Evolutionary conservation across 306 rosid genomes (phyloP).

Genomic region (Medicago arabica): DNA sequence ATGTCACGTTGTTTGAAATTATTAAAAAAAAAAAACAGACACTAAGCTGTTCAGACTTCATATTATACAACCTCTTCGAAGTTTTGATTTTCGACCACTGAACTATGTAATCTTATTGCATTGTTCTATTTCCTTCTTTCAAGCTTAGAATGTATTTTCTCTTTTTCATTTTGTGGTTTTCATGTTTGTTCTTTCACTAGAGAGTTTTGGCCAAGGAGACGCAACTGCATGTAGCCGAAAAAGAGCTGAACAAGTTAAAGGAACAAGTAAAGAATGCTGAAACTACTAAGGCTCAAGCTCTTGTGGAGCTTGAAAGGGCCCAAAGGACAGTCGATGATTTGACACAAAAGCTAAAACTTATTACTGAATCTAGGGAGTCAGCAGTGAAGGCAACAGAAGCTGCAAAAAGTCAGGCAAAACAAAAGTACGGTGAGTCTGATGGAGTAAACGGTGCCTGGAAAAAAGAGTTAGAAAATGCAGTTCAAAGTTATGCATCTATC

Average conservation of each 20-base stretch:
- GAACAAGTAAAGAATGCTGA: slow-evolving; percentile 86
- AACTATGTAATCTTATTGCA: slow-evolving; percentile 2
- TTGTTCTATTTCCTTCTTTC: slow-evolving; percentile 18
- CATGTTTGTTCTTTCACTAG: slow-evolving; percentile 54
- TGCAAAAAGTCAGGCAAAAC: slow-evolving; percentile 65
- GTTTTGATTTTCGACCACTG: slow-evolving; percentile 21
- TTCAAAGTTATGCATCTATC: slow-evolving; percentile 62
- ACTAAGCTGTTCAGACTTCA: not conserved
- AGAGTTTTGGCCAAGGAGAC: slow-evolving; percentile 89
- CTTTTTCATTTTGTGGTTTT: slow-evolving; percentile 22
- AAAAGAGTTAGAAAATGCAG: slow-evolving; percentile 74
- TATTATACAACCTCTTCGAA: slow-evolving; percentile 2
- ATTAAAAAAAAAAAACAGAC: not conserved
- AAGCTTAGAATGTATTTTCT: slow-evolving; percentile 14
- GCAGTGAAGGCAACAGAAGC: slow-evolving; percentile 69
- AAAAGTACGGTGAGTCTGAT: slow-evolving; percentile 50
- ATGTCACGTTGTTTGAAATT: not conserved
- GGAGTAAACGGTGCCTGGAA: slow-evolving; percentile 64
- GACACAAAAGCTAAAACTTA: slow-evolving; percentile 61
- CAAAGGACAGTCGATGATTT: slow-evolving; percentile 68
- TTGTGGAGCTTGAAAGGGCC: slow-evolving; percentile 79
- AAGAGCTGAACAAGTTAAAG: slow-evolving; percentile 83
- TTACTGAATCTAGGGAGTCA: slow-evolving; percentile 71
- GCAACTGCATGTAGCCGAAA: slow-evolving; percentile 76
- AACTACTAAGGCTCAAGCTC: slow-evolving; percentile 82